These are phyloP conservation scores for Penicillium robsamsonii DNA, from an alignment of 495 filamentous ascomycete species.

Conservation along the genomic window DNA sequence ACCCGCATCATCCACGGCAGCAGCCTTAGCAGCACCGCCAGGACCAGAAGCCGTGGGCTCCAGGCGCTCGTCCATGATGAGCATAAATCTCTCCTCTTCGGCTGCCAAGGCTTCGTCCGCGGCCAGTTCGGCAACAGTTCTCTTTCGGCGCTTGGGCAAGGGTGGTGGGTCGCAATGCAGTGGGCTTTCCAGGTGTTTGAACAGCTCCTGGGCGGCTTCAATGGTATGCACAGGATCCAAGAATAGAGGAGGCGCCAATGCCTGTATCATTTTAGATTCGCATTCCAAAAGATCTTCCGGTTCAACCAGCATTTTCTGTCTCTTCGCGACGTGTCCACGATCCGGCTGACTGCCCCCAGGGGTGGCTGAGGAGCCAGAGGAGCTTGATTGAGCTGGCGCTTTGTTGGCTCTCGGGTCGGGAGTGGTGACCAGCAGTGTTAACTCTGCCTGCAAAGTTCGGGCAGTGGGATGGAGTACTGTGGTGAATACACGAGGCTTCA, in stretches of 20 bases:
- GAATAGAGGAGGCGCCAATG: conserved; percentile 70
- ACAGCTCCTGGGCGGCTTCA: conserved; percentile 63
- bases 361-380: conserved; percentile 62
- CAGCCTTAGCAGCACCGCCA: conserved; percentile 57
- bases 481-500: conserved; percentile 66
- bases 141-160: conserved; percentile 82
- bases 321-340: conserved; percentile 60
- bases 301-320: conserved; percentile 75
- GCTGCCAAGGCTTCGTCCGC: conserved; percentile 90
- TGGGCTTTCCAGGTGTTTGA: conserved; percentile 70
- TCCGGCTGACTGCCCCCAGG: conserved; percentile 55
- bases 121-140: conserved; percentile 89
- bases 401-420: conserved; percentile 54
- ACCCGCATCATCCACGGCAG: conserved; percentile 70
- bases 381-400: conserved; percentile 44
- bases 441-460: conserved; percentile 68
- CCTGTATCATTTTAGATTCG: conserved; percentile 67
- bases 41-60: conserved; percentile 56
- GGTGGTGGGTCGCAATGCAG: conserved; percentile 73
- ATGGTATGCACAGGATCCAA: conserved; percentile 69
- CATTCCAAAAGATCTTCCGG: conserved; percentile 66
- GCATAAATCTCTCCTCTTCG: conserved; percentile 86
- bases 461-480: conserved; percentile 84
- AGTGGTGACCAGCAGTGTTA: conserved; percentile 71
- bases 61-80: conserved; percentile 85